A percentile compares a stretch with the other conserved stretches of the same genome.
phyloP scores from a whole-genome alignment of 1,139 yeast species.

The Petasospora rhodanensis region DNA sequence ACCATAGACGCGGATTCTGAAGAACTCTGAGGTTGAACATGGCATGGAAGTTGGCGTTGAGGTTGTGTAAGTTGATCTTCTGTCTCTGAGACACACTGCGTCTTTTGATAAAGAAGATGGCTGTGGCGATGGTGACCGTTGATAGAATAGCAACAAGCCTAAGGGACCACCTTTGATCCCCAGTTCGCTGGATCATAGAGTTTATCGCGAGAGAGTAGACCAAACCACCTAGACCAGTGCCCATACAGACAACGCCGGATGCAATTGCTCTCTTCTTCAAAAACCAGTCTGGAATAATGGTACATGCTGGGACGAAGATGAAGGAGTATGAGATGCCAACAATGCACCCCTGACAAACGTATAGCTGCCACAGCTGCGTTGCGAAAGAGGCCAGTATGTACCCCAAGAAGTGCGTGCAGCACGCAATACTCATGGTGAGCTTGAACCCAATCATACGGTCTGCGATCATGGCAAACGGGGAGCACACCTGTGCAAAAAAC shows the following conservation, averaged over 20 bases:
- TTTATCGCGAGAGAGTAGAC: conserved; percentile 37
- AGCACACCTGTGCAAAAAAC: conserved; percentile 50
- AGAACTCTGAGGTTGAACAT: conserved; percentile 16
- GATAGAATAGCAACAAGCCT: conserved; percentile 50
- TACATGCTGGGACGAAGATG: conserved; percentile 54
- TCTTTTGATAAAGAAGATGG: conserved; percentile 38
- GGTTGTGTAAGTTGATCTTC: conserved; percentile 17
- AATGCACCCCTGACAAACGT: conserved; percentile 63
- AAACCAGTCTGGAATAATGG: conserved; percentile 61
- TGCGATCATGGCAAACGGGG: conserved; percentile 46
- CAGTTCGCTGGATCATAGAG: conserved; percentile 39
- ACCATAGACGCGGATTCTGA: conserved; percentile 14
- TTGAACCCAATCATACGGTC: conserved; percentile 36
- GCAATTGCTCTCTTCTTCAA: conserved; percentile 52
- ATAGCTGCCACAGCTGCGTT: conserved; percentile 57
- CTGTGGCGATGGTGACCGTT: conserved; percentile 31
- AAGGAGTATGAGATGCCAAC: conserved; percentile 60
- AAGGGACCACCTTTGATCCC: conserved; percentile 64
- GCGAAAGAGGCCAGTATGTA: conserved; percentile 64
- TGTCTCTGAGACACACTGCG: conserved; percentile 23
- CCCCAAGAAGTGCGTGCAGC: conserved; percentile 48
- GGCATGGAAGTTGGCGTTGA: conserved; percentile 5
- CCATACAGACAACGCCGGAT: conserved; percentile 48
- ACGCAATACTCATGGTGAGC: conserved; percentile 43
- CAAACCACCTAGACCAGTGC: conserved; percentile 59